These are phyloP conservation scores for Wickerhamomyces canadensis DNA, from an alignment of 805 yeast genomes.

Conservation along the genomic window DNA sequence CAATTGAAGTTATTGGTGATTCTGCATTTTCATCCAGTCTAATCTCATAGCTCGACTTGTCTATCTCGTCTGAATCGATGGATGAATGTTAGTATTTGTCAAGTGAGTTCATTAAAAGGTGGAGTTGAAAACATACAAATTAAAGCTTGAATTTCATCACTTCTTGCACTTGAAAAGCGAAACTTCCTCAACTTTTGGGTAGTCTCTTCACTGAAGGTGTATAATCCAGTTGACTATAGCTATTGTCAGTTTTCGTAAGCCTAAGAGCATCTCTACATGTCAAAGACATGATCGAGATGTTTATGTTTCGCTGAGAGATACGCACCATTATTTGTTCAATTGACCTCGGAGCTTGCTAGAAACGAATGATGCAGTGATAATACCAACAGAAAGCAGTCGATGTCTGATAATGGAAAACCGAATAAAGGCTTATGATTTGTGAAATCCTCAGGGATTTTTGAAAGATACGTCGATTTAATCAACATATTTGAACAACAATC, in stretches of 20 bases:
- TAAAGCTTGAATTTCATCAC: constrained; percentile 53
- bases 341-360: too few species aligned
- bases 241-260: background rate
- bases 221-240: constrained; percentile 44
- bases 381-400: too few species aligned
- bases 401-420: too few species aligned
- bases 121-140: constrained; percentile 38
- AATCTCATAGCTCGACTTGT: constrained; percentile 47
- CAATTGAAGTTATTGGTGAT: constrained; percentile 45
- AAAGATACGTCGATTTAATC: too few species aligned
- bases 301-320: background rate
- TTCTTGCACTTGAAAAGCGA: constrained; percentile 65
- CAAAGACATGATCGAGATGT: background rate
- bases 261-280: too few species aligned
- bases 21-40: constrained; percentile 37
- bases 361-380: too few species aligned
- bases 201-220: constrained; percentile 59
- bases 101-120: constrained; percentile 5
- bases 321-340: background rate
- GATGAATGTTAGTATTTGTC: constrained; percentile 3
- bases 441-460: too few species aligned
- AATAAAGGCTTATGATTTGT: too few species aligned
- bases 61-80: constrained; percentile 58
- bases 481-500: too few species aligned
- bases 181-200: constrained; percentile 59